Conservation (phyloP, 768 basidiomycete species). For the Cantharellus cinnabarinus region DNA sequence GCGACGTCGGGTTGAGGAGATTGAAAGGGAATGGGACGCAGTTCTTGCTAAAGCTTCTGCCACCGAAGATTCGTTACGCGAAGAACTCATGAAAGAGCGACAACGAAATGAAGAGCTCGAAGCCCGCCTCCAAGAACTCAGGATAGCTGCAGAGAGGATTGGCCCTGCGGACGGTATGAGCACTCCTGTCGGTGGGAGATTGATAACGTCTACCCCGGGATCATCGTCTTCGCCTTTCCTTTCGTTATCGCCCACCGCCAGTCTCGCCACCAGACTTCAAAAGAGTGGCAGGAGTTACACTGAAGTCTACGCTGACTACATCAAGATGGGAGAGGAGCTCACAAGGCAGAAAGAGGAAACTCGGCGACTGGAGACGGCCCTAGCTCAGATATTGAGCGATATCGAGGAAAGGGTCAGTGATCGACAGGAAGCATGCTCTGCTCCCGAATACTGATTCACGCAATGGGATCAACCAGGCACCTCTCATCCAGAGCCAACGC, state of each 20-base stretch:
- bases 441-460: not conserved
- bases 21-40: slow-evolving; percentile 67
- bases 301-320: slow-evolving; percentile 81
- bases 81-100: slow-evolving; percentile 53
- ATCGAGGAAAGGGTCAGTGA: slow-evolving; percentile 72
- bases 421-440: not conserved
- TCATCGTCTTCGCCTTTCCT: slow-evolving; percentile 26
- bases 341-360: slow-evolving; percentile 63
- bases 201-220: slow-evolving; percentile 24
- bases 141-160: slow-evolving; percentile 48
- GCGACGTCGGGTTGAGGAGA: slow-evolving; percentile 56
- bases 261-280: slow-evolving; percentile 65
- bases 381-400: slow-evolving; percentile 64
- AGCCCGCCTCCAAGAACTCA: slow-evolving; percentile 47
- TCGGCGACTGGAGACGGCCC: slow-evolving; percentile 61
- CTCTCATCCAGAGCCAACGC: slow-evolving; percentile 75
- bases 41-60: slow-evolving; percentile 49
- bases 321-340: slow-evolving; percentile 66
- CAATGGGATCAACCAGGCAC: slow-evolving; percentile 35
- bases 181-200: slow-evolving; percentile 5
- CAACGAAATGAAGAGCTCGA: slow-evolving; percentile 50
- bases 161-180: slow-evolving; percentile 20
- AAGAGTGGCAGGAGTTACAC: slow-evolving; percentile 78
- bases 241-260: slow-evolving; percentile 62
- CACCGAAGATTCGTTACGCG: slow-evolving; percentile 42